These are phyloP conservation scores for Tetracladium marchalianum DNA, from an alignment of 495 filamentous ascomycete species.

Conservation along the genomic window DNA sequence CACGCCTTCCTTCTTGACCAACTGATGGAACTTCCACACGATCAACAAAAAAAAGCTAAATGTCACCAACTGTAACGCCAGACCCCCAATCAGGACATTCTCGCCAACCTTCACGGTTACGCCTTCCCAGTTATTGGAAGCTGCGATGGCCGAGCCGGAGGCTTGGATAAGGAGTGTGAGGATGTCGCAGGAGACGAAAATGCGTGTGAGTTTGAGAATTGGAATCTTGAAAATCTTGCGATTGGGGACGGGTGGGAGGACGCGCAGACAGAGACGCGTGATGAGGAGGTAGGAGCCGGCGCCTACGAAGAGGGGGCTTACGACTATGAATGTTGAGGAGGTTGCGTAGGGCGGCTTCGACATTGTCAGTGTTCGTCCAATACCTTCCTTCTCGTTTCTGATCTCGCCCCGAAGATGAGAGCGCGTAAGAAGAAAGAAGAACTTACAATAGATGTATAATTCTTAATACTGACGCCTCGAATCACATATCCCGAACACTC, in stretches of 20 bases:
- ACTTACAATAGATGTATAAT: slow-evolving; percentile 7
- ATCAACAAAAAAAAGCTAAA: slow-evolving; percentile 22
- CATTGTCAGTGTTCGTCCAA: too few species aligned
- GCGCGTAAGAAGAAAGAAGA: background rate
- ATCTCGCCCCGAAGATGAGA: too few species aligned
- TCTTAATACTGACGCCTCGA: slow-evolving; percentile 11
- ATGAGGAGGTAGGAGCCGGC: slow-evolving; percentile 27
- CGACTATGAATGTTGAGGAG: slow-evolving; percentile 22
- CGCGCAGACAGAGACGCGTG: slow-evolving; percentile 18
- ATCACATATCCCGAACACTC: slow-evolving; percentile 19
- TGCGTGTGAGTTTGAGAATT: slow-evolving; percentile 18
- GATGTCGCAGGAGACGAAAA: slow-evolving; percentile 27
- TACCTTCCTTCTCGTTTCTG: too few species aligned
- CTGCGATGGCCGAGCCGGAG: slow-evolving; percentile 25
- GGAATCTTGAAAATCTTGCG: slow-evolving; percentile 15
- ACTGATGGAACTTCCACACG: slow-evolving; percentile 16
- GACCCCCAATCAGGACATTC: slow-evolving; percentile 23
- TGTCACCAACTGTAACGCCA: slow-evolving; percentile 22
- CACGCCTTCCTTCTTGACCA: background rate
- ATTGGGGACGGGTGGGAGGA: background rate
- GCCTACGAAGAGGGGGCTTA: slow-evolving; percentile 25
- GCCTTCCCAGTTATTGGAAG: slow-evolving; percentile 23
- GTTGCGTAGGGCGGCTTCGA: slow-evolving; percentile 17
- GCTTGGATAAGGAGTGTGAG: slow-evolving; percentile 25
- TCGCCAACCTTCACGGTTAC: slow-evolving; percentile 6